Conservation (phyloP, 179 eudicot genomes). For the Nepenthes alata region DNA sequence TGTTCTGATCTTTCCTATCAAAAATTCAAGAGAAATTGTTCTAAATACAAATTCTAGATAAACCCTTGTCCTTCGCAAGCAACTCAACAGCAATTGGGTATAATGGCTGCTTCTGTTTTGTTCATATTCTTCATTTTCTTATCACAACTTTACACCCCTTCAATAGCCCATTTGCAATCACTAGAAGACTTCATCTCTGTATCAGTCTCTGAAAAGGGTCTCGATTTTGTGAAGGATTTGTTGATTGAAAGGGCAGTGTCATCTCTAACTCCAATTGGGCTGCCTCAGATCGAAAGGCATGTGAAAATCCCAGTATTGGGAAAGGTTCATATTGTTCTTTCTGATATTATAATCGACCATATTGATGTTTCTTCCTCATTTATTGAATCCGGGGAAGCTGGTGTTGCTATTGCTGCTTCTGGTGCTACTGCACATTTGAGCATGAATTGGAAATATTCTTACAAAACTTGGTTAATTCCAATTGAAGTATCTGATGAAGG, state of each 20-base stretch:
- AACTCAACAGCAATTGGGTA: background rate
- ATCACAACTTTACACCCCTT: constrained; percentile 8
- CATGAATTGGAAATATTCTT: constrained; percentile 74
- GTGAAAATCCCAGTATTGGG: constrained; percentile 59
- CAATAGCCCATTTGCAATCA: constrained; percentile 24
- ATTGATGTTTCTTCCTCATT: constrained; percentile 46
- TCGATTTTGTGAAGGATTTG: constrained; percentile 58
- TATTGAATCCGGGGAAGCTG: constrained; percentile 39
- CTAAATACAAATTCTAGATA: too few species aligned
- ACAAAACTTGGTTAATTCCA: constrained; percentile 56
- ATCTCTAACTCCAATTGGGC: constrained; percentile 45
- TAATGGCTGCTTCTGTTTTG: constrained; percentile 14
- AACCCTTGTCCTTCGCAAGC: background rate
- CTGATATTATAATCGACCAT: constrained; percentile 42
- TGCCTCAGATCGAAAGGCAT: constrained; percentile 41
- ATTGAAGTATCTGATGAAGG: constrained; percentile 65
- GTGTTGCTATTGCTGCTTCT: constrained; percentile 42
- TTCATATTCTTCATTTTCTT: constrained; percentile 17
- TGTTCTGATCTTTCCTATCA: too few species aligned
- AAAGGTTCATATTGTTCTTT: constrained; percentile 41
- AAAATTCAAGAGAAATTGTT: too few species aligned
- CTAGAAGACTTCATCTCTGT: constrained; percentile 38
- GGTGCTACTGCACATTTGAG: constrained; percentile 61
- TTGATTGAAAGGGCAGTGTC: constrained; percentile 42
- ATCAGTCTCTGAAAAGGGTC: constrained; percentile 62